Evolutionary conservation across 2,329 filamentous ascomycete genomes (phyloP), one percentile per base, ranked within the genome.

Genomic region (Penicillium decumbens): DNA sequence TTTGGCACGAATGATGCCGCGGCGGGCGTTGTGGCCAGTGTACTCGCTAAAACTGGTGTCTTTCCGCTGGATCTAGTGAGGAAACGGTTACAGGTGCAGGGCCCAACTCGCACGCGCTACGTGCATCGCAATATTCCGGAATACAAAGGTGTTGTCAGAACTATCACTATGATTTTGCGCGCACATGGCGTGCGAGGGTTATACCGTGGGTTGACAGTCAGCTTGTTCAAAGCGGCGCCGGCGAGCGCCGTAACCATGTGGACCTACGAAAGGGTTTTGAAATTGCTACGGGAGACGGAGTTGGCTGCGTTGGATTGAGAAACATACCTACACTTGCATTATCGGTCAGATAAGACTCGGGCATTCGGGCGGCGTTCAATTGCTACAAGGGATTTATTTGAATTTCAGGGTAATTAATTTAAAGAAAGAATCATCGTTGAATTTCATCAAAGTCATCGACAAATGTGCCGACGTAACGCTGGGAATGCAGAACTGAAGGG

Each of bases 41-140:
- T 95, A 2, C 61, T 89, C 20, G 85, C 89, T 38, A 98, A 98
- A 74, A 95, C 90, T 28, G 83, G 81, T 1, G 89, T 96, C 9
- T 98, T 97, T 61, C 93, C 93, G 13, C 77, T 98, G 23, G 93
- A 98, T 67, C 82, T 95, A 25, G 89, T 96, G 30, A 78, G 93
- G 57, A 98, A 97, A 75, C 79, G 93, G 41, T 79, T 98, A 58
- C 93, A 98, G 72, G 90, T 98, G 3, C 93, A 98, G 69, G 93
- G 93, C 0, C 93, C 93, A 1, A 95, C 87, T 52, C 78, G 91
- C 54, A 73, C 72, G 32, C 77, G 77, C 56, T 98, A 96, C 67
- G 83, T 92, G 13, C 87, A 95, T 70, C 81, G 82, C 61, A 89
- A 95, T 63, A 95, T 97, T 8, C 93, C 93, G 1, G 83, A 87